A percentile compares a stretch with the other conserved stretches of the same genome.
Evolutionary conservation across 495 filamentous ascomycete species (phyloP).

Genomic region (Aspergillus coremiiformis): DNA sequence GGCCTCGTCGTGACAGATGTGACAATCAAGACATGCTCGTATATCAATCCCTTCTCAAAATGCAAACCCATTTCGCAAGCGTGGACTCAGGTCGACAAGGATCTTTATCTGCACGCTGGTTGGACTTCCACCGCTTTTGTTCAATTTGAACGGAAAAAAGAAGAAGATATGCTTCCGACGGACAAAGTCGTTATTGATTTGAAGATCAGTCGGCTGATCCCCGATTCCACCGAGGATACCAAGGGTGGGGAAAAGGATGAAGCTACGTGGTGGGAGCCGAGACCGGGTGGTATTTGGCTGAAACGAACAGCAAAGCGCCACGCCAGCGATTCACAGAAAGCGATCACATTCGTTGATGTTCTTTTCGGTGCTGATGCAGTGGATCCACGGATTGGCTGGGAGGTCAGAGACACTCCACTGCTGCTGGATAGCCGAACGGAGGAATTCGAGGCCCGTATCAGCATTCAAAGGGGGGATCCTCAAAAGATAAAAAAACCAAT

Average conservation of each 20-base stretch:
- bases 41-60: slow-evolving; percentile 64
- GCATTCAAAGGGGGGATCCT: slow-evolving; percentile 62
- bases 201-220: slow-evolving; percentile 69
- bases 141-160: slow-evolving; percentile 77
- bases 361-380: slow-evolving; percentile 91
- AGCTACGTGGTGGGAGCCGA: slow-evolving; percentile 60
- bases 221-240: slow-evolving; percentile 49
- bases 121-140: slow-evolving; percentile 77
- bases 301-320: slow-evolving; percentile 68
- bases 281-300: slow-evolving; percentile 79
- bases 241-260: slow-evolving; percentile 45
- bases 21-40: slow-evolving; percentile 69
- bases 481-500: slow-evolving; percentile 52
- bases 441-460: slow-evolving; percentile 60
- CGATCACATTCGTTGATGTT: slow-evolving; percentile 80
- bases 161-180: slow-evolving; percentile 66
- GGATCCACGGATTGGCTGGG: slow-evolving; percentile 79
- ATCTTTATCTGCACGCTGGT: slow-evolving; percentile 69
- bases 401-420: slow-evolving; percentile 61
- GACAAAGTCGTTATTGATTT: slow-evolving; percentile 84
- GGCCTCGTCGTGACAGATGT: slow-evolving; percentile 85
- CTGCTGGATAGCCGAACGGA: slow-evolving; percentile 57
- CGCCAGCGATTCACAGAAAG: slow-evolving; percentile 67
- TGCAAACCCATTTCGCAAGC: slow-evolving; percentile 68
- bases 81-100: slow-evolving; percentile 88